Evolutionary conservation across 2,329 filamentous ascomycete genomes (phyloP), one percentile per base, ranked within the genome.

Genomic region (Colletotrichum scovillei): DNA sequence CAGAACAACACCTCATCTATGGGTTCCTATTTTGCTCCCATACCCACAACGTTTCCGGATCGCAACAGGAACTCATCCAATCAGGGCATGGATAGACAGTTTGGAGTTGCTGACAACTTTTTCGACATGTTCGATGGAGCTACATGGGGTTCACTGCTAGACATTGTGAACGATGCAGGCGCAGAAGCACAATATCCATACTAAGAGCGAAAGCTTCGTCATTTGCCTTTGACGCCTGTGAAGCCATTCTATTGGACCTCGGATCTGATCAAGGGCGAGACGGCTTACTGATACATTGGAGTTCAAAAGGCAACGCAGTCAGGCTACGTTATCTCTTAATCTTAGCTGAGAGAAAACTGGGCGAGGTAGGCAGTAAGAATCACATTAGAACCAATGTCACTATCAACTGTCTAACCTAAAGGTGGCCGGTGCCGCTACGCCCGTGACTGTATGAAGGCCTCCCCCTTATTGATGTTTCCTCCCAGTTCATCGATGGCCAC

Each of bases 71-170:
- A 26, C 5, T 6, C 4, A 8, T n/a, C 4, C 2, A n/a, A 24
- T 14, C 42, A 58, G 19, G 38, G 28, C 22, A 5, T 56, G 8
- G 56, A 66, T 7, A 1, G 16, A n/a, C 58, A 58, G 14, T 7
- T 38, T 16, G 60, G 38, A 4, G 42, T 26, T 11, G 14, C 16
- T 3, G 42, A 64, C 0, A 65, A 30, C 19, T 24, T 74, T 9
- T 66, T 75, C 11, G 71, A 75, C 11, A 63, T 75, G 4, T 75
- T 75, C 35, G 73, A 74, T 26, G 71, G 66, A 32, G 73, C 66
- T 4, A 74, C 67, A 5, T 74, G 67, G 67, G 71, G 71, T 11
- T 75, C 63, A 2, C 53, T 74, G 2, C 26, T 74, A 0, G 67
- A 71, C 11, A 52, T 75, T 6, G 55, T 74, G 22, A 66, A 75